Percentiles rank a stretch among this genome's conserved stretches.
Conservation (phyloP, 306 rosid genomes). For the Begonia masoniana region DNA sequence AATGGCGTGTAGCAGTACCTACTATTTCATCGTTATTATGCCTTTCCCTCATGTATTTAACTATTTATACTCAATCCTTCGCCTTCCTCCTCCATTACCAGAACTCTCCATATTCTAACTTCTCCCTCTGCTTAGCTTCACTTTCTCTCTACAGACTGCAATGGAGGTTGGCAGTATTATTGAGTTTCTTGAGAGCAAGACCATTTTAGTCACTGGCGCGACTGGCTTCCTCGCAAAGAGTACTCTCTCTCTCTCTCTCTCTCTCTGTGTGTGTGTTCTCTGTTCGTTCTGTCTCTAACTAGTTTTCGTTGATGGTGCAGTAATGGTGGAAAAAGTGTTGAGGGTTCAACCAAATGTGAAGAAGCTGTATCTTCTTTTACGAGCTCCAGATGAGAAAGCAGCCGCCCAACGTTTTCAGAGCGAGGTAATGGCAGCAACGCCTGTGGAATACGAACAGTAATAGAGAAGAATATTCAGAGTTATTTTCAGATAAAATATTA, state of each 20-base stretch:
- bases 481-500: background rate
- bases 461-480: background rate
- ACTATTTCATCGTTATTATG: no score
- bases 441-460: no score
- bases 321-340: slow-evolving; percentile 66
- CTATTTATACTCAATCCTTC: no score
- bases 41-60: no score
- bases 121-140: no score
- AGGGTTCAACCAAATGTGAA: slow-evolving; percentile 73
- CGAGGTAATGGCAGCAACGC: slow-evolving; percentile 26
- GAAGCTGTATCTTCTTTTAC: slow-evolving; percentile 60
- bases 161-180: slow-evolving; percentile 9
- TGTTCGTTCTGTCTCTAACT: background rate
- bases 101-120: no score
- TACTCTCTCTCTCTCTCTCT: slow-evolving; percentile 5
- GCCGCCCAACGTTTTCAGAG: slow-evolving; percentile 39
- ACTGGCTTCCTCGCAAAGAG: slow-evolving; percentile 11
- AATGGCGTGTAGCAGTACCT: no score
- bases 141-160: background rate
- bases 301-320: slow-evolving; percentile 15
- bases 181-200: slow-evolving; percentile 3
- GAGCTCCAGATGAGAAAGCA: slow-evolving; percentile 39
- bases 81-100: no score
- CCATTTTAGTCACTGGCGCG: slow-evolving; percentile 11
- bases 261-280: slow-evolving; percentile 2